Base-by-base conservation (phyloP, 306 rosid species). In the Ziziphus jujuba region DNA sequence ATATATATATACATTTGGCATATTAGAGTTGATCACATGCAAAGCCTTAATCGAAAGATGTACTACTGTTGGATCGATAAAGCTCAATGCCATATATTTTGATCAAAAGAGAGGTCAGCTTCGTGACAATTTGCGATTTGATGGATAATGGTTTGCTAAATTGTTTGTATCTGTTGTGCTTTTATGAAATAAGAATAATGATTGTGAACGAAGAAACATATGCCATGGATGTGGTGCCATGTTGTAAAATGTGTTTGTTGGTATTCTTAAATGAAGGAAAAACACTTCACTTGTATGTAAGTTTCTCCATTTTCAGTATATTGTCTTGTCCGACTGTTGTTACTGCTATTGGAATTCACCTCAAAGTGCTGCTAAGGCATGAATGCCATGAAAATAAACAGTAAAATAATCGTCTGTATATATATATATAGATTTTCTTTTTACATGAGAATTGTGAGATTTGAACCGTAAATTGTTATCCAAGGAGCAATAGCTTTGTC, bases 161-260 rank as follows among this genome's bases (percentile, higher is more conserved):
- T 24, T 67, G 70, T 59, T 22, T 47, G 28, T 19, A 34, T 47
- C 31, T 8, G 10, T 52, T 47, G 14, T n/a, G 52, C 63, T 28
- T 54, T 20, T 48, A 19, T 47, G 58, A 55, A 6, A 31, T 23
- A 40, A 61, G 49, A 38, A 66, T 28, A 28, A 28, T 28, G 72
- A 52, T 31, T 59, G 38, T 53, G 63, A 50, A 59, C 50, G 28
- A 25, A 31, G 69, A 62, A 35, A 66, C 73, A 28, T 61, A 40
- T 56, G 28, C 60, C 67, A 63, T 49, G 71, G 40, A 35, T 58
- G 61, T 57, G 55, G 66, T 28, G 45, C 61, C 61, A 52, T 14
- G 9, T 61, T 72, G 70, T 63, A 65, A 28, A 72, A 43, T 20
- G 16, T 57, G 20, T 49, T 35, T 40, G 66, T 49, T 49, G 54